phyloP scores from a whole-genome alignment of 176 grass and related monocot genomes.

The Oryza meridionalis region DNA sequence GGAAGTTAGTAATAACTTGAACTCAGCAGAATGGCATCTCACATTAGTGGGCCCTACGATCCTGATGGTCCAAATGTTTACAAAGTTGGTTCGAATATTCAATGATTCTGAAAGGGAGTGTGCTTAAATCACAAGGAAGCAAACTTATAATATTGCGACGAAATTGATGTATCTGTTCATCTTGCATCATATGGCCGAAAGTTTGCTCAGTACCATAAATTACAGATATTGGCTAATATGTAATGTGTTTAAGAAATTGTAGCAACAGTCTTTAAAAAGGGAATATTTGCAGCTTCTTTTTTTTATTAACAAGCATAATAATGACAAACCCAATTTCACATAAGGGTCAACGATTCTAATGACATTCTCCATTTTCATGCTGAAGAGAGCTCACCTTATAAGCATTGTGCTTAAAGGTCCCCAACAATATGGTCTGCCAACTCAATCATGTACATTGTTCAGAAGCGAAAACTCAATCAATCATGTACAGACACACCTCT shows the following conservation, averaged over 20 bases:
- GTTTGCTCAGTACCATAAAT: not conserved
- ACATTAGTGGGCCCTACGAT: conserved; percentile 3
- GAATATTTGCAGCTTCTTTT: not conserved
- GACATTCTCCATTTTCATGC: not conserved
- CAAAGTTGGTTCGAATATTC: conserved; percentile 10
- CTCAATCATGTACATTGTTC: conserved; percentile 35
- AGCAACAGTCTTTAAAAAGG: not conserved
- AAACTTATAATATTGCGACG: not conserved
- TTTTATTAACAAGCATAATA: not conserved
- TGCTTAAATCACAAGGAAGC: conserved; percentile 24
- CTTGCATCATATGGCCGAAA: conserved; percentile 9
- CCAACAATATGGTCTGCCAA: not conserved
- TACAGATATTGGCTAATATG: not conserved
- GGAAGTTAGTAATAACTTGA: conserved; percentile 34
- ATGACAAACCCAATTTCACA: not conserved
- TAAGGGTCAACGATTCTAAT: not conserved
- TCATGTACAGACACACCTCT: conserved; percentile 21
- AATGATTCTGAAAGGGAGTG: conserved; percentile 16
- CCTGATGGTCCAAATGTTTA: conserved; percentile 5
- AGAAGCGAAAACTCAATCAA: not conserved
- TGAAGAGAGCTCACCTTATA: conserved; percentile 29
- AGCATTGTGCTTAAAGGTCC: conserved; percentile 30
- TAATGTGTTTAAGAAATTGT: conserved; percentile 18
- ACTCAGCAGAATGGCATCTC: conserved; percentile 34
- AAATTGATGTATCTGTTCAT: conserved; percentile 14